These are phyloP conservation scores for Citrus sp. DNA, from an alignment of 345 rosid species.

Conservation along the genomic window DNA sequence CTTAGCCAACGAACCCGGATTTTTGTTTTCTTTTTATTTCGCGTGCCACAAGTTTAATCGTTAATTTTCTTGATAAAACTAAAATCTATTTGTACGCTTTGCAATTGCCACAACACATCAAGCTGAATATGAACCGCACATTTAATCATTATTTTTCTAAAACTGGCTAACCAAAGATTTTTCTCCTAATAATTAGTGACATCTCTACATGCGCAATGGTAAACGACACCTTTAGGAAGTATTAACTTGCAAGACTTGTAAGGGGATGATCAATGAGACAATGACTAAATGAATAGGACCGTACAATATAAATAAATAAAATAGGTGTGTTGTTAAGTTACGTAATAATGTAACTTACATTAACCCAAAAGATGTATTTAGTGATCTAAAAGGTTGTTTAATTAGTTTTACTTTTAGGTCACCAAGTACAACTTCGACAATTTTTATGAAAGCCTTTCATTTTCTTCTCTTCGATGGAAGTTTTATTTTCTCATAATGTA, in stretches of 20 bases:
- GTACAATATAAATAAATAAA: no score
- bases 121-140: neutral
- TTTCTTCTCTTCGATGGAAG: no score
- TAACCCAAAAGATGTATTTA: no score
- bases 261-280: neutral
- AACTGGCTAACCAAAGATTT: neutral
- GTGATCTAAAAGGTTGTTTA: no score
- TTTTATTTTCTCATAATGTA: no score
- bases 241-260: neutral
- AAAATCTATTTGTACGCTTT: neutral
- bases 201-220: neutral
- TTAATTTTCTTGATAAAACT: neutral
- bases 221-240: neutral
- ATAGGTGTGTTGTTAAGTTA: no score
- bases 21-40: neutral
- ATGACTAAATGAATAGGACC: neutral
- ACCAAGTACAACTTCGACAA: accelerated
- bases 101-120: neutral
- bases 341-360: no score
- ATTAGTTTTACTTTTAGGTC: no score
- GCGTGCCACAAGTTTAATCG: neutral
- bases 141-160: neutral
- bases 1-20: neutral
- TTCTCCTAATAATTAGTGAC: neutral
- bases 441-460: no score